Evolutionary conservation across 2,329 filamentous ascomycete species (phyloP), one percentile per base, ranked within the genome.

Genomic region (Curvularia eragrostidis): DNA sequence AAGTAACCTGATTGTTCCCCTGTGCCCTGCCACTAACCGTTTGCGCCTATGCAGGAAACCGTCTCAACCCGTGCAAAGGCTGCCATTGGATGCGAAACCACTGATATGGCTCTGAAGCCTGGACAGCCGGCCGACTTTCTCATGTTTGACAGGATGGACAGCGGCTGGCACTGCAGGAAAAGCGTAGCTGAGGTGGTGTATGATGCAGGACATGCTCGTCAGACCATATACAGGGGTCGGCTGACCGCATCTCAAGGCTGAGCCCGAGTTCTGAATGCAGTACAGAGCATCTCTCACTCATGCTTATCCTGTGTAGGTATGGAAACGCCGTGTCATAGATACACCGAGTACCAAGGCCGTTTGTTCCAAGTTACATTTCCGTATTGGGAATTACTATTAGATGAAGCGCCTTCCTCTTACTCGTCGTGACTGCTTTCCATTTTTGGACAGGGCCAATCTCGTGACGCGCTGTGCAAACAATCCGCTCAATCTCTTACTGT

Each of bases 111-210:
- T 5, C 38, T 80, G 5, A 28, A 59, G 6, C 59, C 67, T 44
- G 80, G 78, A 12, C 74, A 80, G 44, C 63, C 64, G 24, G 79
- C 79, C 23, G 75, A 81, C 60, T 75, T 82, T 54, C 66, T 82
- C 5, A 57, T 82, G 13, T 81, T 80, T 60, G 73, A 75, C 39
- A 69, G 66, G 13, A 67, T 71, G 44, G 65, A 75, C 10, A 59
- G 65, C 12, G 73, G 71, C 7, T 81, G 80, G 80, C 69, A 75
- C 43, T 77, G 72, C 44, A 72, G 78, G 54, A 77, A 71, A 64
- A 78, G 68, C 50, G 72, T 82, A 19, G 67, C 67, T 32, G 79
- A 82, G 59, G 74, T 77, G n/a, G 76, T 82, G 6, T 82, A 81
- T 54, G 80, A 82, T 62, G 72, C 76, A 32, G 69, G 74, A n/a